These are phyloP conservation scores for Biscutella laevigata DNA, from an alignment of 441 rosid species.

Conservation along the genomic window DNA sequence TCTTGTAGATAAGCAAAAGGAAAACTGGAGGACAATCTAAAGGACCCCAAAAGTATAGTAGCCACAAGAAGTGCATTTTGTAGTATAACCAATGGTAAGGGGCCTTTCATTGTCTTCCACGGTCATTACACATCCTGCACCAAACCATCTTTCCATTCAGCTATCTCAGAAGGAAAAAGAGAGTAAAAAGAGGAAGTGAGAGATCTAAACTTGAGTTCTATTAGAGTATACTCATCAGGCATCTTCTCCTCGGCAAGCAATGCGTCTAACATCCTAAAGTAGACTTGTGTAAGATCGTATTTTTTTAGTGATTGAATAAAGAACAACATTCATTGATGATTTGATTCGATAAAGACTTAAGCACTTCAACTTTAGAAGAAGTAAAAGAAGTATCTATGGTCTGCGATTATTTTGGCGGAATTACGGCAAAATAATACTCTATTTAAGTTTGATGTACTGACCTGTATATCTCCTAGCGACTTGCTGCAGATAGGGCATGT, in stretches of 20 bases:
- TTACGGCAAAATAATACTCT: not conserved
- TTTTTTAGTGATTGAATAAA: constrained; percentile 13
- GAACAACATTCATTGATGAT: not conserved
- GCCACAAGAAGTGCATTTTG: constrained; percentile 64
- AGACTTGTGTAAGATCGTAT: constrained; percentile 41
- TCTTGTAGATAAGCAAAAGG: no score
- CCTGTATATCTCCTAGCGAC: constrained; percentile 94
- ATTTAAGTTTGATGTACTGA: constrained; percentile 20
- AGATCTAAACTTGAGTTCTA: constrained; percentile 57
- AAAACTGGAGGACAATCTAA: constrained; percentile 22
- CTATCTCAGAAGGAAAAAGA: not conserved
- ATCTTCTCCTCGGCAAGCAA: constrained; percentile 65
- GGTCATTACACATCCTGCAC: constrained; percentile 72
- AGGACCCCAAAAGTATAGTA: constrained; percentile 70
- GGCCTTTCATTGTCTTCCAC: constrained; percentile 67
- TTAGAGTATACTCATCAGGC: constrained; percentile 59
- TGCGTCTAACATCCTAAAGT: constrained; percentile 76
- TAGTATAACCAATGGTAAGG: constrained; percentile 75
- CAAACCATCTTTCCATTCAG: not conserved
- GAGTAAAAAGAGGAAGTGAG: not conserved
- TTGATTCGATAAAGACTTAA: not conserved
- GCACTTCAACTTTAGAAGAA: not conserved
- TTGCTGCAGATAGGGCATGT: constrained; percentile 86
- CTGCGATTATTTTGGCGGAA: not conserved
- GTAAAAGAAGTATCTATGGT: not conserved